Conservation (phyloP, 805 yeast species). For the Metschnikowia baotianmanensis region DNA sequence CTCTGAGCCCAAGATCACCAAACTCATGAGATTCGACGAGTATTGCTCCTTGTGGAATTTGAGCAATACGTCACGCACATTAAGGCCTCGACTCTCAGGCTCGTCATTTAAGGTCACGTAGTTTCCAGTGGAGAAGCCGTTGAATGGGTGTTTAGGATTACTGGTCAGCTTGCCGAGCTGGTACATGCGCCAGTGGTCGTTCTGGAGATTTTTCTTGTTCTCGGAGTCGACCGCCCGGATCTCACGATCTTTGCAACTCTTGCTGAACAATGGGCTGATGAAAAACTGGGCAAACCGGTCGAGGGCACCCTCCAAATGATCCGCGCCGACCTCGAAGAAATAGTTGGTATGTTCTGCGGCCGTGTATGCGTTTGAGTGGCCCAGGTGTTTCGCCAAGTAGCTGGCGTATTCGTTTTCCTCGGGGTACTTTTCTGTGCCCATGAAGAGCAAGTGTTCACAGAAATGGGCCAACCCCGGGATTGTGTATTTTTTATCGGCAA, state of each 20-base stretch:
- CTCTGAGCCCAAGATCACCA: constrained; percentile 83
- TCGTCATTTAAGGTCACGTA: constrained; percentile 63
- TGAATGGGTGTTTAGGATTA: constrained; percentile 76
- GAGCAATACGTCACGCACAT: constrained; percentile 78
- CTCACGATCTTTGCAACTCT: constrained; percentile 82
- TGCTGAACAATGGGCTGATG: constrained; percentile 74
- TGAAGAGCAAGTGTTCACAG: constrained; percentile 60
- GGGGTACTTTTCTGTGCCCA: constrained; percentile 79
- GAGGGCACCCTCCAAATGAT: constrained; percentile 77
- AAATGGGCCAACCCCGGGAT: constrained; percentile 80
- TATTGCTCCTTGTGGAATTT: constrained; percentile 71
- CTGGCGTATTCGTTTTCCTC: constrained; percentile 70
- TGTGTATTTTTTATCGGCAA: constrained; percentile 57
- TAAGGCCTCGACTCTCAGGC: constrained; percentile 59
- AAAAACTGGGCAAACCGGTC: constrained; percentile 94
- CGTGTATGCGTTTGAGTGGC: constrained; percentile 90
- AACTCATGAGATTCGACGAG: constrained; percentile 85
- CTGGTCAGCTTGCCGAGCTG: constrained; percentile 78
- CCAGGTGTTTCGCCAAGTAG: constrained; percentile 79
- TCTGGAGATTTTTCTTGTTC: constrained; percentile 90
- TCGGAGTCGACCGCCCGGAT: constrained; percentile 94
- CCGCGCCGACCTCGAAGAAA: constrained; percentile 78
- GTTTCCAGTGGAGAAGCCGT: constrained; percentile 90
- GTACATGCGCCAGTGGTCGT: constrained; percentile 82
- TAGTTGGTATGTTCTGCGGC: constrained; percentile 87